Percentiles rank a stretch among this genome's conserved stretches.
These are phyloP conservation scores for Psidium guajava DNA, from an alignment of 345 rosid species.

Conservation along the genomic window DNA sequence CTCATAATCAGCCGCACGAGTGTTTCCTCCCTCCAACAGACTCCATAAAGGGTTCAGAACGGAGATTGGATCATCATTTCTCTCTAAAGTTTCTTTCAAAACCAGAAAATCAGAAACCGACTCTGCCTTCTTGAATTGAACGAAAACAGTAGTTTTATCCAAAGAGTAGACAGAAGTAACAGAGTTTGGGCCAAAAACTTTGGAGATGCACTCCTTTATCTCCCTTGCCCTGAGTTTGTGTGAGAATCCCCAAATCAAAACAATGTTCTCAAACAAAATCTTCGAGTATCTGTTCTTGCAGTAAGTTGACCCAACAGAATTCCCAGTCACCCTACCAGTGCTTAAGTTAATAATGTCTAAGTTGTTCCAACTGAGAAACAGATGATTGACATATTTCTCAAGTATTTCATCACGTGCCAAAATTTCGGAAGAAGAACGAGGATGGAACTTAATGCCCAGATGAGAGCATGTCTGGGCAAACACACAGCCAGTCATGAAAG, in stretches of 20 bases:
- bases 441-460: conserved; percentile 61
- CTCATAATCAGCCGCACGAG: conserved; percentile 66
- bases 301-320: conserved; percentile 12
- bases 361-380: conserved; percentile 75
- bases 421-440: conserved; percentile 21
- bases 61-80: conserved; percentile 36
- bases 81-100: conserved; percentile 58
- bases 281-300: conserved; percentile 10
- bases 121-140: conserved; percentile 56
- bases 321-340: conserved; percentile 31
- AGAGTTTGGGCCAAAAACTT: conserved; percentile 48
- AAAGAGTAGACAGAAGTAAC: conserved; percentile 47
- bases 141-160: conserved; percentile 69
- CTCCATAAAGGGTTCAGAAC: conserved; percentile 70
- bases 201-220: conserved; percentile 62
- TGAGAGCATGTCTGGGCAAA: conserved; percentile 81
- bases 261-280: conserved; percentile 39
- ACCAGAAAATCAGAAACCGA: conserved; percentile 45
- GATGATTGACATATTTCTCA: conserved; percentile 51
- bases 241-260: conserved; percentile 74
- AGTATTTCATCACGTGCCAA: conserved; percentile 44
- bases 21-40: conserved; percentile 65
- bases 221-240: conserved; percentile 42
- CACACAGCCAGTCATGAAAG: conserved; percentile 95
- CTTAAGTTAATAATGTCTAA: conserved; percentile 58